phyloP scores from a whole-genome alignment of 139 green algal species.

The Auxenochlorella pyrenoidosa region DNA sequence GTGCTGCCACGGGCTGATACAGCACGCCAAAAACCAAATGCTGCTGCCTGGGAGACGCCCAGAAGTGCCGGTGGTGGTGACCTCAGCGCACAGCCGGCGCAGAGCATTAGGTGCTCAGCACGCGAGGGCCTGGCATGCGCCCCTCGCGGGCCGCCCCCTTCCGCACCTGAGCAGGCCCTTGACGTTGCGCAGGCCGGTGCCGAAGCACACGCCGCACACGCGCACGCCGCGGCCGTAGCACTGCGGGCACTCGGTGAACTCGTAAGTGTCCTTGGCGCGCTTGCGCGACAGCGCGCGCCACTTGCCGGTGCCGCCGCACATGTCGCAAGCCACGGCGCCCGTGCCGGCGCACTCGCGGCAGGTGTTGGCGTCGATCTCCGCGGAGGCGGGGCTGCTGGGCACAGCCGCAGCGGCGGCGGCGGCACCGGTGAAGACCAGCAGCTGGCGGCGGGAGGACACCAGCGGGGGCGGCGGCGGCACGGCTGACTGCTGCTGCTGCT shows the following conservation, averaged over 20 bases:
- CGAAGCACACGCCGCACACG: constrained; percentile 96
- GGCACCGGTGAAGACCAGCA: constrained; percentile 41
- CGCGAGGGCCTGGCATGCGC: not conserved
- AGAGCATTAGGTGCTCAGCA: too few species aligned
- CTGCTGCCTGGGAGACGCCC: not conserved
- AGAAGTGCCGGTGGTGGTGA: not conserved
- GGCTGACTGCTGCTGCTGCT: not conserved
- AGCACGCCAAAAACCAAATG: too few species aligned
- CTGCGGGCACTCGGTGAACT: constrained; percentile 98
- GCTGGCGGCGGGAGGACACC: constrained; percentile 41
- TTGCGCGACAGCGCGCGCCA: constrained; percentile 92
- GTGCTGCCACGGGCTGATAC: too few species aligned
- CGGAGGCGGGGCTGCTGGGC: not conserved
- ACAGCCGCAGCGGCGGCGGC: constrained; percentile 17
- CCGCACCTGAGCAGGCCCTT: constrained; percentile 84
- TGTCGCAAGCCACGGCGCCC: constrained; percentile 90
- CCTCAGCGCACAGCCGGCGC: not conserved
- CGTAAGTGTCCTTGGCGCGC: constrained; percentile 94
- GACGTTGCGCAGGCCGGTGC: constrained; percentile 93
- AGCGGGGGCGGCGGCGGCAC: constrained; percentile 13
- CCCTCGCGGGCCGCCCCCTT: not conserved
- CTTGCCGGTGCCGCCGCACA: constrained; percentile 98
- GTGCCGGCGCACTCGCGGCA: constrained; percentile 88
- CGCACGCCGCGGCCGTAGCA: constrained; percentile 92
- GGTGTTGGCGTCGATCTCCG: constrained; percentile 13